Base-by-base conservation (phyloP, 2,329 filamentous ascomycete species). In the Alternaria panax region DNA sequence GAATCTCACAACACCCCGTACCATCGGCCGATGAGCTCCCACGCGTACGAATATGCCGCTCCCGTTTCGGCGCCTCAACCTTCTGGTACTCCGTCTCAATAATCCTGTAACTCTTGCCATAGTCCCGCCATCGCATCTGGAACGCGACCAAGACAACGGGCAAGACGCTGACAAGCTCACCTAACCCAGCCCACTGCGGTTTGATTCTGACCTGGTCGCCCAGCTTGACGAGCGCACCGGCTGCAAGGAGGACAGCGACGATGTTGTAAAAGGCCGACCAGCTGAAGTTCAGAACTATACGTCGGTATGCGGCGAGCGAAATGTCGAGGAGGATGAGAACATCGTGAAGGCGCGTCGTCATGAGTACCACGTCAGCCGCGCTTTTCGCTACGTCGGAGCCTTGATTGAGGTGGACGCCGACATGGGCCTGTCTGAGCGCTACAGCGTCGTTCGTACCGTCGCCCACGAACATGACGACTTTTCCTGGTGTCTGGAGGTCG, bases 371-470 rank as follows among this genome's bases (percentile, higher is more conserved):
- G 66, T 93, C 90, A 0, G 91, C 88, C 0, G 89, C 88, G 2
- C 81, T 83, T 54, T 86, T 81, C 0, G 91, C 88, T 1, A 93
- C 82, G 57, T 92, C 90, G 7, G 64, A 68, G 34, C 63, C 81
- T 56, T 80, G 82, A 59, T 85, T 85, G 72, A 94, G 86, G 64
- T 92, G 89, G 0, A 93, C 81, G 27, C 92, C 92, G 27, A 94
- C 84, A 6, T 85, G 85, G 1, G 92, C 90, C 70, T 88, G 86
- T 0, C 90, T 87, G 2, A 94, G 82, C 0, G 91, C 91, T 3
- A 87, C 82, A 0, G 91, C 89, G 69, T 94, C 91, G 73, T 94
- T 94, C 14, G 90, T 92, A 2, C 92, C 92, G 67, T 94, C 91
- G 32, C 91, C 91, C 51, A 86, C 85, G 75, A 94, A 93, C 6